Evolutionary conservation across 192 early-diverging fungal genomes (phyloP).

Genomic region (Paraglomus brasilianum): DNA sequence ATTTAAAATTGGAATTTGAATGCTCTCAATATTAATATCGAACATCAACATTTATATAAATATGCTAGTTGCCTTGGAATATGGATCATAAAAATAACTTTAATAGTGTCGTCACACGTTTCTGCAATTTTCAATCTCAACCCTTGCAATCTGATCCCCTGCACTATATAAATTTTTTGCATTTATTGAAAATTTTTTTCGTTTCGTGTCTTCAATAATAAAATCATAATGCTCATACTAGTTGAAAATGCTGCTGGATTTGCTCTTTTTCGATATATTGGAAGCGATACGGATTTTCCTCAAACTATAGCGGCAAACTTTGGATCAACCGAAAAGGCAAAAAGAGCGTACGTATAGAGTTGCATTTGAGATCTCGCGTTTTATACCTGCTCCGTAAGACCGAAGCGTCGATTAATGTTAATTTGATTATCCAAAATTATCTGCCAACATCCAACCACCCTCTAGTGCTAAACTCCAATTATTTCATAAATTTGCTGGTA

Average conservation of each 20-base stretch:
- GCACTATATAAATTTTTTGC: constrained; percentile 16
- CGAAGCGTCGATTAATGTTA: constrained; percentile 7
- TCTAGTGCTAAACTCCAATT: constrained; percentile 87
- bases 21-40: too few relatives aligned
- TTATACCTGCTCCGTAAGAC: not conserved
- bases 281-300: constrained; percentile 76
- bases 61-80: too few relatives aligned
- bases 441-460: not conserved
- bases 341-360: constrained; percentile 67
- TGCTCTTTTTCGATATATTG: constrained; percentile 90
- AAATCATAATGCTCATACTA: constrained; percentile 80
- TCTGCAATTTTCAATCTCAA: not conserved
- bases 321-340: constrained; percentile 82
- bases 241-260: constrained; percentile 98
- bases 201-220: constrained; percentile 31
- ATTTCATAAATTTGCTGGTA: constrained; percentile 98
- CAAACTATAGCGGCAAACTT: constrained; percentile 89
- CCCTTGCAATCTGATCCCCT: not conserved
- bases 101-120: too few relatives aligned
- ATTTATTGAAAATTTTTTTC: constrained; percentile 17
- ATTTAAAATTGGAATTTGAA: too few relatives aligned
- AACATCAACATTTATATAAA: too few relatives aligned
- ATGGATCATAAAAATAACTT: too few relatives aligned
- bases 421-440: not conserved
- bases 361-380: not conserved